Conservation (phyloP, 2,329 filamentous ascomycete genomes). For the Xylaria sp. region DNA sequence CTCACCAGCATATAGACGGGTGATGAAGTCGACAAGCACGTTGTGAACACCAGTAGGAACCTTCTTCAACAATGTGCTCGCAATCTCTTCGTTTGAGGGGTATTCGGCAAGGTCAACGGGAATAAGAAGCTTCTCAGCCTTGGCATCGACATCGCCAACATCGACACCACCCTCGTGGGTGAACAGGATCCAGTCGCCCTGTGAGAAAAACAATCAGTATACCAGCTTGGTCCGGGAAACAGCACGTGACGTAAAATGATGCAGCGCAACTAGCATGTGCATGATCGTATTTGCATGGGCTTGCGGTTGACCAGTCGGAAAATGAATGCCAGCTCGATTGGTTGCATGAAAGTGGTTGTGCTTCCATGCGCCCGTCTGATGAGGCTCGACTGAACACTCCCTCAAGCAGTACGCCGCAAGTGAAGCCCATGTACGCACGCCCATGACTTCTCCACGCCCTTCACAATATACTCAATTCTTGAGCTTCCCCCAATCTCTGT, state of each 20-base stretch:
- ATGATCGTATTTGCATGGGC: conserved; percentile 20
- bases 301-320: conserved; percentile 24
- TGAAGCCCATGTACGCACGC: conserved; percentile 24
- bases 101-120: conserved; percentile 92
- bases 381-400: conserved; percentile 19
- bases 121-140: conserved; percentile 97
- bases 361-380: conserved; percentile 40
- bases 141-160: conserved; percentile 97
- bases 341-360: conserved; percentile 38
- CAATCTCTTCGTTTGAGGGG: conserved; percentile 94
- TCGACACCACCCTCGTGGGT: conserved; percentile 99
- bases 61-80: conserved; percentile 77
- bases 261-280: conserved; percentile 3
- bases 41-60: conserved; percentile 95
- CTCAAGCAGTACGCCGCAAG: conserved; percentile 14
- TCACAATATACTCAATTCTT: conserved; percentile 1
- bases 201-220: conserved; percentile 23
- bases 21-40: conserved; percentile 98
- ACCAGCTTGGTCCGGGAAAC: not conserved
- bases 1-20: conserved; percentile 74
- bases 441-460: conserved; percentile 7
- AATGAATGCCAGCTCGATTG: conserved; percentile 20
- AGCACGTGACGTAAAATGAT: conserved; percentile 10
- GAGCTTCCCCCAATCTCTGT: not conserved
- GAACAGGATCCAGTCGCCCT: conserved; percentile 99